Percentiles rank a stretch among this genome's conserved stretches.
These are phyloP conservation scores for Oenanthe javanica DNA, from an alignment of 140 eudicot species.

Conservation along the genomic window DNA sequence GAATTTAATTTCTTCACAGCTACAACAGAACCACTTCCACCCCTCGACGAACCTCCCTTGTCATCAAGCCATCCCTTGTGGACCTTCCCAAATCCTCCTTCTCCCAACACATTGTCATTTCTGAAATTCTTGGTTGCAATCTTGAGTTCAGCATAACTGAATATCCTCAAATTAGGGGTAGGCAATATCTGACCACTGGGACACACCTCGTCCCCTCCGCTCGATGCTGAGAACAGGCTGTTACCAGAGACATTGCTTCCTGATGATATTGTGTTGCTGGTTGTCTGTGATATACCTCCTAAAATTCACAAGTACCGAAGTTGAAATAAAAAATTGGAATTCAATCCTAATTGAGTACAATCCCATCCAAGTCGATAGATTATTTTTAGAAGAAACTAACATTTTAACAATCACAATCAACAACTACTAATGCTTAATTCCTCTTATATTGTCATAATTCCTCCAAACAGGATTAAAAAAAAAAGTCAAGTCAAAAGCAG, in stretches of 20 bases:
- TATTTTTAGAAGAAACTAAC: neutral
- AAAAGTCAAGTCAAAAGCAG: neutral
- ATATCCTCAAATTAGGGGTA: slow-evolving; percentile 22
- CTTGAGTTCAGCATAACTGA: slow-evolving; percentile 25
- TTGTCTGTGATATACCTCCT: slow-evolving; percentile 15
- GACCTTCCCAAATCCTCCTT: slow-evolving; percentile 21
- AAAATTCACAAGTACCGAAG: neutral
- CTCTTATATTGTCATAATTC: neutral
- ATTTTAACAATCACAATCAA: neutral
- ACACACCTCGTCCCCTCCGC: slow-evolving; percentile 14
- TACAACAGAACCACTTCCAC: slow-evolving; percentile 36
- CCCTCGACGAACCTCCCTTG: slow-evolving; percentile 6
- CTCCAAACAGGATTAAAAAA: neutral
- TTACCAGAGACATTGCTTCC: slow-evolving; percentile 12
- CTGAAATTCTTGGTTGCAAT: slow-evolving; percentile 32
- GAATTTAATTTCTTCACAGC: slow-evolving; percentile 78
- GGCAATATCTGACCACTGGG: slow-evolving; percentile 21
- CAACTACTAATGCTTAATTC: neutral
- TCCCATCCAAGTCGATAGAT: neutral
- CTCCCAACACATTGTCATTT: slow-evolving; percentile 20
- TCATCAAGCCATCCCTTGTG: slow-evolving; percentile 22
- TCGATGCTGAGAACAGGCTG: slow-evolving; percentile 18
- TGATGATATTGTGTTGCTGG: slow-evolving; percentile 21
- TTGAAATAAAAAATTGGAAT: neutral
- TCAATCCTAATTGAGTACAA: neutral